Conservation (phyloP, 208 protist genomes). For the Kentomonas sorsogonicus region DNA sequence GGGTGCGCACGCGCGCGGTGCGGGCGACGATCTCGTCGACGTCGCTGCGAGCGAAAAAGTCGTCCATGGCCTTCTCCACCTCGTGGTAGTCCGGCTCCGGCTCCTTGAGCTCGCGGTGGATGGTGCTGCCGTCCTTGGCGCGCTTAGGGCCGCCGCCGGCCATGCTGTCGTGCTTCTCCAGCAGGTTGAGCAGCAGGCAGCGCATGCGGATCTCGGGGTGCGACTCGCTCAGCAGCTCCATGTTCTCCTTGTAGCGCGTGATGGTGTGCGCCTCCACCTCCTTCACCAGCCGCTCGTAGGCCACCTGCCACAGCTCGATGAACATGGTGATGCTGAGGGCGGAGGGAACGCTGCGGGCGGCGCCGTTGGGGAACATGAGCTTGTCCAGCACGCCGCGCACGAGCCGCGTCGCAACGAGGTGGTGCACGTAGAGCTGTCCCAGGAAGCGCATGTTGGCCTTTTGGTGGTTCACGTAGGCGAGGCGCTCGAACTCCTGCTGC, state of each 20-base stretch:
- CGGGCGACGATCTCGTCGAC: conserved; percentile 50
- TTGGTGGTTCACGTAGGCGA: conserved; percentile 66
- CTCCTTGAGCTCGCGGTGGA: conserved; percentile 8
- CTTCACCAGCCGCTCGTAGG: conserved; percentile 42
- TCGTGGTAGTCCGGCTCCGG: conserved; percentile 54
- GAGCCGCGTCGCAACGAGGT: conserved; percentile 53
- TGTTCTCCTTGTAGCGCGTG: too few species aligned
- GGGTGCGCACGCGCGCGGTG: conserved; percentile 28
- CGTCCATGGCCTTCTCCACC: conserved; percentile 73
- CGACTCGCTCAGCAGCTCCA: conserved; percentile 60
- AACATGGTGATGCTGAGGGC: conserved; percentile 77
- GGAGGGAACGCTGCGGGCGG: conserved; percentile 47
- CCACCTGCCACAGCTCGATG: conserved; percentile 75
- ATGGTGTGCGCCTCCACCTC: conserved; percentile 50
- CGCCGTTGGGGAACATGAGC: conserved; percentile 61
- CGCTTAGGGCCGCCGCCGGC: conserved; percentile 3
- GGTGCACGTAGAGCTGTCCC: conserved; percentile 60
- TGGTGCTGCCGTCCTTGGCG: too few species aligned
- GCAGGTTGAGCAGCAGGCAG: conserved; percentile 65
- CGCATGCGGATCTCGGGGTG: conserved; percentile 79
- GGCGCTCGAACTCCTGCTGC: conserved; percentile 29
- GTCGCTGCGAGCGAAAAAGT: conserved; percentile 62
- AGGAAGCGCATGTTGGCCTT: conserved; percentile 87
- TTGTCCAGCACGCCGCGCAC: conserved; percentile 61
- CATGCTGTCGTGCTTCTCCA: conserved; percentile 15